phyloP scores from a whole-genome alignment of 139 green algal species.

The Pseudopediastrum boryanum region DNA sequence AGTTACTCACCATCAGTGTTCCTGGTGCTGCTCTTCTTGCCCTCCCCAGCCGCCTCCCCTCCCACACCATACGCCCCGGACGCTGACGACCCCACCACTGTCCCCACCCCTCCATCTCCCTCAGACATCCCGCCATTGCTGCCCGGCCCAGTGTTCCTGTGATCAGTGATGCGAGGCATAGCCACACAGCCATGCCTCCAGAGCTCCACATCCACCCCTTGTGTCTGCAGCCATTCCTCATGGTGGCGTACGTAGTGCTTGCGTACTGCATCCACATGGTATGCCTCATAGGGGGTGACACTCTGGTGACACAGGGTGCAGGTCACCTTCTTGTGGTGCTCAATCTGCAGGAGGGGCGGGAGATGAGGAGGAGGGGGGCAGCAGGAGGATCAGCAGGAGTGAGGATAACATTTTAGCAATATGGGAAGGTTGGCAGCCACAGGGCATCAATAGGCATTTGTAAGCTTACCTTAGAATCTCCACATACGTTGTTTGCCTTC shows the following conservation, averaged over 20 bases:
- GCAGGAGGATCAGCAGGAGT: too few species aligned
- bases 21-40: slow-evolving; percentile 5
- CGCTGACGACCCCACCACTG: background rate
- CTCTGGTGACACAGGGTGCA: slow-evolving; percentile 27
- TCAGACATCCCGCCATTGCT: background rate
- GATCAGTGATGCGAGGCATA: background rate
- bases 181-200: slow-evolving; percentile 23
- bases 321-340: slow-evolving; percentile 29
- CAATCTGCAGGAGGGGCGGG: slow-evolving; percentile 1
- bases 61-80: background rate
- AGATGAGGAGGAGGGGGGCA: background rate
- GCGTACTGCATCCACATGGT: slow-evolving; percentile 1
- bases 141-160: background rate
- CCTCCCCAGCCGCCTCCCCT: background rate
- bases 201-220: slow-evolving; percentile 16
- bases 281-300: slow-evolving; percentile 32
- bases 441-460: too few species aligned
- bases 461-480: too few species aligned
- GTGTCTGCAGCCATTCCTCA: slow-evolving; percentile 12
- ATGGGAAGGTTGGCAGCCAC: too few species aligned
- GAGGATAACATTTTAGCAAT: too few species aligned
- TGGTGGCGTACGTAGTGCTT: slow-evolving; percentile 38
- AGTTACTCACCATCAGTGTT: slow-evolving; percentile 11
- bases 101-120: background rate
- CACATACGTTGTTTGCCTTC: too few species aligned